Evolutionary conservation across 352 stramenopile genomes (phyloP), one percentile per base, ranked within the genome.

Genomic region (Phytopythium vexans): DNA sequence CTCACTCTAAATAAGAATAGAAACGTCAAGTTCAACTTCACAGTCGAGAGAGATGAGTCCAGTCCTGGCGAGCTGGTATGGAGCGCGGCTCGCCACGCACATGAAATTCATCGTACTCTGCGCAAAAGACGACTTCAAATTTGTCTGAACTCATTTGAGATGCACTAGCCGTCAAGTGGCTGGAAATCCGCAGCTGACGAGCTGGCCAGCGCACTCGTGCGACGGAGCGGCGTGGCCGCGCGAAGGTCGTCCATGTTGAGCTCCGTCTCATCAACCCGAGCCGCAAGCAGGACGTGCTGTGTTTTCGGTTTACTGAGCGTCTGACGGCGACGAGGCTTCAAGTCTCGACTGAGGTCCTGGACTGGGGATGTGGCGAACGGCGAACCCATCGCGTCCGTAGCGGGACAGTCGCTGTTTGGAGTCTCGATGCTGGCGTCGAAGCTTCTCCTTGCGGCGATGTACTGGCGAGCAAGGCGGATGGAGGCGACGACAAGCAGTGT

Each of bases 401-500:
- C 46, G 0, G 46, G 46, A 6, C 34, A 52, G n/a, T 12, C 46
- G 16, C 34, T 34, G n/a, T 52, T 52, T 12, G 46, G 46, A 14
- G 46, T 52, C 34, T 52, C 31, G n/a, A 52, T 42, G 46, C 46
- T 21, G 34, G 31, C 35, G 3, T 52, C 46, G 8, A 9, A 32
- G 15, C n/a, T 34, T 3, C 46, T 5, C 8, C 15, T 8, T 34
- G 8, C 6, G 6, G 41, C n/a, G 7, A 52, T 27, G 9, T 36
- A 8, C 46, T 52, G 46, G 32, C 46, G 36, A 37, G 54, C 33
- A 64, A 70, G 56, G 7, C 46, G 46, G 52, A 58, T 10, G 52
- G 57, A 41, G 43, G 62, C 35, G 52, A 74, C 37, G 57, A 76
- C 54, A 63, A 67, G 40, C 64, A 75, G 35, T 58, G 46, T 52